Evolutionary conservation across 1,139 yeast genomes (phyloP), one percentile per base, ranked within the genome.

Genomic region (Blastobotrys buckinghamii): DNA sequence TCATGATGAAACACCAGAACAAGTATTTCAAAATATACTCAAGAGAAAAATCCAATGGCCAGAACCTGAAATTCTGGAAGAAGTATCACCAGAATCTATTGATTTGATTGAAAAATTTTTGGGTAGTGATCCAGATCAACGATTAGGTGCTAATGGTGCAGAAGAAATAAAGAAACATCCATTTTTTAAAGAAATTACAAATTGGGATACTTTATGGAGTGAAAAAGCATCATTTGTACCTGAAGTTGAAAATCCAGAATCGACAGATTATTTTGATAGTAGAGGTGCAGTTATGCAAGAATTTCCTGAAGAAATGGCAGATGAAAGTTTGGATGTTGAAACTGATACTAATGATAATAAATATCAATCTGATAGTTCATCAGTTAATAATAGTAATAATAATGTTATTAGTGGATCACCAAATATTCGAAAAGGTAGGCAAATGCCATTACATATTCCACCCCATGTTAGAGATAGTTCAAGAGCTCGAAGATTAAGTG

Each of bases 221-320:
- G 87, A 80, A 54, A 84, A 80, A 30, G 94, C 96, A 0, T 79
- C 94, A 0, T 94, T 92, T 68, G 82, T 89, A 8, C 99, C 99
- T 0, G 69, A 71, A 6, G 69, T 79, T 13, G 89, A 84, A 15
- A 77, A 88, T 58, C 96, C 96, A 0, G 96, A 86, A 59, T 81
- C 83, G 49, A 90, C 97, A 0, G 96, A 89, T 50, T 92, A 92
- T 62, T 94, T 92, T 66, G 98, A 94, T 60, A 61, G 77, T 9
- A 78, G 99, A 57, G 99, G 99, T 6, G 97, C 97, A 1, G 64
- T 60, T 19, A 58, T 61, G 61, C 60, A 61, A 39, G 63, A 59
- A 41, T 63, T 64, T 44, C 59, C 58, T 13, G 63, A 64, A 9
- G 67, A 62, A n/a, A 59, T 63, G 33, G 55, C 52, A 3, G 41